phyloP scores from a whole-genome alignment of 148 eudicot genomes.

The Bassia scoparia region DNA sequence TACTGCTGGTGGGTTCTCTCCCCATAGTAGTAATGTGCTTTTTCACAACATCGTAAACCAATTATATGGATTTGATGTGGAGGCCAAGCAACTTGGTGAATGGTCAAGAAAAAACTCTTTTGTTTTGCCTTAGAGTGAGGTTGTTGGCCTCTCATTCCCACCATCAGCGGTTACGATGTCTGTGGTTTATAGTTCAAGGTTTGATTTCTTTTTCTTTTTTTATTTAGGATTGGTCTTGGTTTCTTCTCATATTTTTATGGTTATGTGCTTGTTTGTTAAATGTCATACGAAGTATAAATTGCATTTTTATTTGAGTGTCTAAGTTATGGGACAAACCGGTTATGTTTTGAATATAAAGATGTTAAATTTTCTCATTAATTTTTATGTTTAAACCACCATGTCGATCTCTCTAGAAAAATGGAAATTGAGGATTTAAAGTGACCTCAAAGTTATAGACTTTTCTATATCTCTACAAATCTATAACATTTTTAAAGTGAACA shows the following conservation, averaged over 20 bases:
- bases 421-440: no score
- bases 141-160: slow-evolving; percentile 84
- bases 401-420: no score
- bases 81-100: slow-evolving; percentile 77
- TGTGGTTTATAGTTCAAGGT: slow-evolving; percentile 83
- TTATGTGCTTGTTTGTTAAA: background rate
- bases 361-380: no score
- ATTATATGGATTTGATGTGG: slow-evolving; percentile 87
- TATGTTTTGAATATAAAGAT: no score
- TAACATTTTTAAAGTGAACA: no score
- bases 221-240: background rate
- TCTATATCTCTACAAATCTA: no score
- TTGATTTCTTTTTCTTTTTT: slow-evolving; percentile 11
- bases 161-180: slow-evolving; percentile 60
- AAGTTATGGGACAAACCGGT: background rate
- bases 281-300: background rate
- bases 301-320: no score
- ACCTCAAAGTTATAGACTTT: no score
- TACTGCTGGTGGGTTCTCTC: slow-evolving; percentile 85
- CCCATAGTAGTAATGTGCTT: slow-evolving; percentile 68
- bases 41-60: slow-evolving; percentile 86
- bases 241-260: background rate
- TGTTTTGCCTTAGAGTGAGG: slow-evolving; percentile 71
- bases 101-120: slow-evolving; percentile 71
- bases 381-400: no score